Evolutionary conservation across 108 stramenopile genomes (phyloP).

Genomic region (Fistulifera solaris): DNA sequence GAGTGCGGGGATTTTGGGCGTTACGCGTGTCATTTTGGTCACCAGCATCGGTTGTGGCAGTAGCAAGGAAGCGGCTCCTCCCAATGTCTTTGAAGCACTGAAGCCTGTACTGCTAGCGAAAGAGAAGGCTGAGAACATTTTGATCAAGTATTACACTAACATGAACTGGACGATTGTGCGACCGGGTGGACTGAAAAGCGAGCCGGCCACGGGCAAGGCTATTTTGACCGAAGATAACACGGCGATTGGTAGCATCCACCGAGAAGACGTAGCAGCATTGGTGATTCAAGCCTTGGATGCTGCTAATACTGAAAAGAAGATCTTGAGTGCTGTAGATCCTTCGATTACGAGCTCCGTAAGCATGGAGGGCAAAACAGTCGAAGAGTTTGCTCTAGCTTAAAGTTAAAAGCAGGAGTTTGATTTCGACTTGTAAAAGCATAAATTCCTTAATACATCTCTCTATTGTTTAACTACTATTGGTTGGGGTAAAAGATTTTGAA

Average conservation of each 20-base stretch:
- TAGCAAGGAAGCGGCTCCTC: slow-evolving; percentile 76
- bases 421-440: no score
- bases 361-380: slow-evolving; percentile 30
- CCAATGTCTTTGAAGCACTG: slow-evolving; percentile 67
- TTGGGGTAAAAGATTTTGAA: no score
- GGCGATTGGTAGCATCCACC: slow-evolving; percentile 82
- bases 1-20: slow-evolving; percentile 91
- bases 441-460: no score
- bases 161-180: slow-evolving; percentile 95
- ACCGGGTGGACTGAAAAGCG: slow-evolving; percentile 81
- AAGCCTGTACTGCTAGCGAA: slow-evolving; percentile 65
- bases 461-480: no score
- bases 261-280: slow-evolving; percentile 86
- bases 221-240: slow-evolving; percentile 81
- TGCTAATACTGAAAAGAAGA: slow-evolving; percentile 53
- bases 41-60: slow-evolving; percentile 90
- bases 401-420: not conserved
- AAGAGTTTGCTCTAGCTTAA: slow-evolving; percentile 36
- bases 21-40: slow-evolving; percentile 82
- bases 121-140: slow-evolving; percentile 64
- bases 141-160: slow-evolving; percentile 92
- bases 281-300: slow-evolving; percentile 56
- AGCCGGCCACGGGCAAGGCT: slow-evolving; percentile 68
- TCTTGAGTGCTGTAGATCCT: slow-evolving; percentile 70
- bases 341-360: slow-evolving; percentile 30